Evolutionary conservation across 1,284 basidiomycete species (phyloP), one percentile per base, ranked within the genome.

Genomic region (Irpex rosettiformis): DNA sequence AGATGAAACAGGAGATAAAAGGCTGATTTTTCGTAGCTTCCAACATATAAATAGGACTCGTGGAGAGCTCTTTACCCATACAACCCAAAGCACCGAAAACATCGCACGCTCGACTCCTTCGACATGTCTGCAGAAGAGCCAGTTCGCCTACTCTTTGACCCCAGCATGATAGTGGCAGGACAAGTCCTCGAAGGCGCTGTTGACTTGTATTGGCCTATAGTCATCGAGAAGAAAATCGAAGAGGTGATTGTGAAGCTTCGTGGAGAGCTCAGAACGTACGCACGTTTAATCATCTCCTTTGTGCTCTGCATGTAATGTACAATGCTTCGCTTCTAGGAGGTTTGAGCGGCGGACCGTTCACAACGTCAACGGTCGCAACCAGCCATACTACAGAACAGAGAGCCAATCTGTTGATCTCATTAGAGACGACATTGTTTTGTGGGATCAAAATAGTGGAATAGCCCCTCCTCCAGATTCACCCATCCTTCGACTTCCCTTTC

Each of bases 161-260:
- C 56, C 13, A 37, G 43, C 7, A 7, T 40, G 7, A 54, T 33
- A 21, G 58, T 59, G 11, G 45, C 54, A 7, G 56, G 60, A 4
- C 52, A 61, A 27, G 21, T 55, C 1, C 45, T 68, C 3, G 58
- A 67, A 33, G 67, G 68, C 21, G 61, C 62, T 5, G 64, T 67
- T 2, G 52, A 62, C 24, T 33, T 69, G 10, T 60, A 69, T 55
- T 59, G 67, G 18, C 60, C 56, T 8, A 47, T 30, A 4, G 45
- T 67, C 1, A 58, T 59, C 7, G 57, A 63, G n/a, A 64, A 66
- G 22, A 56, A 65, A 11, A 61, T 66, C 25, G 62, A 66, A n/a
- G 62, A 65, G 45, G 60, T 69, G 0, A 59, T 62, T 11, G 53
- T 68, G 16, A 66, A 65, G 49, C 61, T 69, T 27, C 59, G 62